Evolutionary conservation across 2,329 filamentous ascomycete species (phyloP).

Genomic region (Botrytis medusae): DNA sequence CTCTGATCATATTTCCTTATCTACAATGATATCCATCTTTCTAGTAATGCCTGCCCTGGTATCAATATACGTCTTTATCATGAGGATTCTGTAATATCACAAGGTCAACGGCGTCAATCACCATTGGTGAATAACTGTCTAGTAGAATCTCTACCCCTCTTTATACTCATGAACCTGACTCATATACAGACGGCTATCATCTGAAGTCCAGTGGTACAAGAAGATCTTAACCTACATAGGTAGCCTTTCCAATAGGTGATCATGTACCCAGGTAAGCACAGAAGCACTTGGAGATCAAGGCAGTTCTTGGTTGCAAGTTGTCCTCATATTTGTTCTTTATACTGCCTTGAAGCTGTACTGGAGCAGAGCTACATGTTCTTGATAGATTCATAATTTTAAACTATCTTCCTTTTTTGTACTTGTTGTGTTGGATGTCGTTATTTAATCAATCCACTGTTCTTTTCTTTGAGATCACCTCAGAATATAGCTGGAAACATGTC

Average conservation of each 20-base stretch:
- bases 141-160: not conserved
- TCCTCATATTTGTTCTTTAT: not conserved
- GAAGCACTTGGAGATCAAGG: constrained; percentile 1
- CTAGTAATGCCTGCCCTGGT: not conserved
- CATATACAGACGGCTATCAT: not conserved
- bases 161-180: not conserved
- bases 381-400: not conserved
- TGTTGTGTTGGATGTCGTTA: not conserved
- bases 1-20: not conserved
- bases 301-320: not conserved
- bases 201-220: not conserved
- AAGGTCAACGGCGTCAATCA: not conserved
- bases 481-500: not conserved
- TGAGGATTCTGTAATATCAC: not conserved
- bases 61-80: not conserved
- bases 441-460: not conserved
- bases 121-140: not conserved
- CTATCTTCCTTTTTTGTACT: not conserved
- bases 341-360: not conserved
- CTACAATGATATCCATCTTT: not conserved
- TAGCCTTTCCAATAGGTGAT: no score
- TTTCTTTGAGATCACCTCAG: not conserved
- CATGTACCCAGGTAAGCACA: not conserved
- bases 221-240: not conserved
- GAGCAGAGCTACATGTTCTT: not conserved